A percentile compares a stretch with the other conserved stretches of the same genome.
Evolutionary conservation across 768 basidiomycete species (phyloP).

Genomic region (Daedaleopsis sinensis): DNA sequence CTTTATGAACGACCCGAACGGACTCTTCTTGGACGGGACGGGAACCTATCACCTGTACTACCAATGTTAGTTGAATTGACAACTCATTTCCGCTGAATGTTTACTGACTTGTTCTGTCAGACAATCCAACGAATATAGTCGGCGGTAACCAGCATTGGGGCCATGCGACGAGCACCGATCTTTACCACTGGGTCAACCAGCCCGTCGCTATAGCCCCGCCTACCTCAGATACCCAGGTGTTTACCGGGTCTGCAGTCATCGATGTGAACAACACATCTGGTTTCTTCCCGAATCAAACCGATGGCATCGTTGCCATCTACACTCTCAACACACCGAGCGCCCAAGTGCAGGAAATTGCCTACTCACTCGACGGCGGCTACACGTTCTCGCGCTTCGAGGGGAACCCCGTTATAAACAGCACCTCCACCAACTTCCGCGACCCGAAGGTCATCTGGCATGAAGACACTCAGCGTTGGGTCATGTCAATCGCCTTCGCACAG

Average conservation of each 20-base stretch:
- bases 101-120: background rate
- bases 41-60: conserved; percentile 20
- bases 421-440: conserved; percentile 14
- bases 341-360: conserved; percentile 17
- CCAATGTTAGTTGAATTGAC: conserved; percentile 2
- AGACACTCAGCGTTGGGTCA: conserved; percentile 8
- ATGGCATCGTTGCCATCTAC: conserved; percentile 19
- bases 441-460: conserved; percentile 21
- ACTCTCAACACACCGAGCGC: conserved; percentile 14
- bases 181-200: conserved; percentile 20
- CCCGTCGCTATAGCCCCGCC: conserved; percentile 16
- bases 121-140: conserved; percentile 7
- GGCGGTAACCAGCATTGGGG: conserved; percentile 18
- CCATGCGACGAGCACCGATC: conserved; percentile 15
- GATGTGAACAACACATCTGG: conserved; percentile 20
- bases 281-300: conserved; percentile 15
- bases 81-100: background rate
- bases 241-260: conserved; percentile 17
- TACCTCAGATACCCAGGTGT: conserved; percentile 12
- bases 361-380: conserved; percentile 17
- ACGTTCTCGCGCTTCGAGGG: conserved; percentile 12
- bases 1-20: conserved; percentile 21
- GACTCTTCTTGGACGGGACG: conserved; percentile 6
- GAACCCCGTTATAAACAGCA: conserved; percentile 17
- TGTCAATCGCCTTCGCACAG: conserved; percentile 10